Conservation (phyloP, 345 rosid species). For the Psidium guajava region DNA sequence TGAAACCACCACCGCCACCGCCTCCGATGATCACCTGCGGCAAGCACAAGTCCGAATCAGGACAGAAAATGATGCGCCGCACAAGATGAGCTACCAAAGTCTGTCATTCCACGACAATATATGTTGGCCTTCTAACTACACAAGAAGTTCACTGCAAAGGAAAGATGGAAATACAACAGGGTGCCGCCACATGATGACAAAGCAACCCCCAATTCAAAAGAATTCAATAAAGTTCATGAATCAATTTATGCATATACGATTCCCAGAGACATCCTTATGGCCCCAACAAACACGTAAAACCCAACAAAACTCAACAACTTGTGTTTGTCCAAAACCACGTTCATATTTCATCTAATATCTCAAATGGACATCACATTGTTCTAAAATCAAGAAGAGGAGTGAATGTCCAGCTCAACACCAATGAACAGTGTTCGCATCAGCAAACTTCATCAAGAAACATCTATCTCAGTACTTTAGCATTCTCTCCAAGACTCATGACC, state of each 20-base stretch:
- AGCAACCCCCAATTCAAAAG: not conserved
- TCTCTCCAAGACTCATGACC: not conserved
- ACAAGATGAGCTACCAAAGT: not conserved
- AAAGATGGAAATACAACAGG: not conserved
- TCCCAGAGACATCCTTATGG: not conserved
- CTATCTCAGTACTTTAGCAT: not conserved
- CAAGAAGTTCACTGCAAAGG: not conserved
- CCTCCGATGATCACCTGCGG: constrained; percentile 43
- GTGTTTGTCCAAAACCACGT: not conserved
- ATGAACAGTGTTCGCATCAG: not conserved
- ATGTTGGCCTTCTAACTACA: not conserved
- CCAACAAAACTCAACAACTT: not conserved
- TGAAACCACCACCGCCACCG: constrained; percentile 35
- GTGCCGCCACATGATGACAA: not conserved
- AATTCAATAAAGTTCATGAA: not conserved
- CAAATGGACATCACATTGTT: not conserved
- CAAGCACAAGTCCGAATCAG: not conserved
- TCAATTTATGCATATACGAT: not conserved
- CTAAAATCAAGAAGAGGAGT: not conserved
- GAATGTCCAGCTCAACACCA: not conserved
- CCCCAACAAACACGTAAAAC: not conserved
- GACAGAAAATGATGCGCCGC: not conserved
- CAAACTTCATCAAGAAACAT: not conserved
- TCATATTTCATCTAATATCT: not conserved
- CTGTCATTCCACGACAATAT: too few species aligned